phyloP scores from a whole-genome alignment of 2,329 filamentous ascomycete species.

The Cladosporium colombiae region DNA sequence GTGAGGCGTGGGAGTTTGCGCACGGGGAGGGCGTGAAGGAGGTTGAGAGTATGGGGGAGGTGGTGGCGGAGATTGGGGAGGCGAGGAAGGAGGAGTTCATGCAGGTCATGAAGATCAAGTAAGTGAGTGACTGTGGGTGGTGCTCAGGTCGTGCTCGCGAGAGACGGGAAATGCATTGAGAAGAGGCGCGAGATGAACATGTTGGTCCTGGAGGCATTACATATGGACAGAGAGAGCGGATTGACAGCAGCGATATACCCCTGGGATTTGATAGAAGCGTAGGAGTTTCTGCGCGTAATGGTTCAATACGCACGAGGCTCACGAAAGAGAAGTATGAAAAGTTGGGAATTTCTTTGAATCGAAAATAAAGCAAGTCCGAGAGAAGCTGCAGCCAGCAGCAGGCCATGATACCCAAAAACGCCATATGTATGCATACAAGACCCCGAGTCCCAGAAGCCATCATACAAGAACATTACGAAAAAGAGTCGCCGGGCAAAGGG shows the following conservation, averaged over 20 bases:
- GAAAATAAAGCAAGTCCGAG: not conserved
- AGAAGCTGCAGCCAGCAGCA: conserved; percentile 1
- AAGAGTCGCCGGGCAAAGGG: not conserved
- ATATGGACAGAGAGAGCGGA: not conserved
- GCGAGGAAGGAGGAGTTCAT: conserved; percentile 34
- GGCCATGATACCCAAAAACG: not conserved
- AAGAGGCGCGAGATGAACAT: not conserved
- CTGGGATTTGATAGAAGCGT: not conserved
- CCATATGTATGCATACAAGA: conserved; percentile 5
- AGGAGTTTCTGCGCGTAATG: not conserved
- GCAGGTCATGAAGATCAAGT: conserved; percentile 40
- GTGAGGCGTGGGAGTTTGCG: conserved; percentile 42
- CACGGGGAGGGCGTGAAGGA: conserved; percentile 45
- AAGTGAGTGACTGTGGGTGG: conserved; percentile 15
- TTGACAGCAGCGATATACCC: conserved; percentile 12
- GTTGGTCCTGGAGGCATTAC: not conserved
- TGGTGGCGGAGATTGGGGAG: conserved; percentile 41
- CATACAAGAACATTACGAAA: conserved; percentile 18
- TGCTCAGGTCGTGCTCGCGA: not conserved
- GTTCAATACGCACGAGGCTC: not conserved
- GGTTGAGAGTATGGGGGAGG: conserved; percentile 48
- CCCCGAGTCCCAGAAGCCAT: not conserved
- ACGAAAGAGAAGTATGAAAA: not conserved
- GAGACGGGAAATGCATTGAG: not conserved
- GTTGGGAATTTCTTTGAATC: not conserved